phyloP scores from a whole-genome alignment of 2,329 filamentous ascomycete genomes.

The Exserohilum rostratum region DNA sequence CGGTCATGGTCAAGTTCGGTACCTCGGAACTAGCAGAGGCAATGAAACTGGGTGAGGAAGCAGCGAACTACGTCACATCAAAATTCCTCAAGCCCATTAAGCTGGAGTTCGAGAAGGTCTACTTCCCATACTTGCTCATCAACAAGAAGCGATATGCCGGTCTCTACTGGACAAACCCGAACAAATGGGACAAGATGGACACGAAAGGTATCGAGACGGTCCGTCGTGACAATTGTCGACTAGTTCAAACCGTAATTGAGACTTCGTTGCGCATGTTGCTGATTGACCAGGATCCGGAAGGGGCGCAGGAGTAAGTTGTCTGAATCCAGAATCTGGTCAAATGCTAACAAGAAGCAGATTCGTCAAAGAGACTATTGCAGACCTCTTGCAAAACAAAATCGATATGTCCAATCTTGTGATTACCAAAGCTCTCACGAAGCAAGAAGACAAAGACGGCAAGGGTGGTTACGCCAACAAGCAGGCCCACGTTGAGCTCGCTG shows the following conservation, averaged over 20 bases:
- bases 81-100: constrained; percentile 98
- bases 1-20: constrained; percentile 99
- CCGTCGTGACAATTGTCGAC: constrained; percentile 89
- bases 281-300: constrained; percentile 88
- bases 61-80: constrained; percentile 82
- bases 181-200: constrained; percentile 99
- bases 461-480: constrained; percentile 81
- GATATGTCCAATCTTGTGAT: constrained; percentile 99
- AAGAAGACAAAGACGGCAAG: constrained; percentile 43
- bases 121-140: constrained; percentile 96
- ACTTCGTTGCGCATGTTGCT: constrained; percentile 94
- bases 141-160: constrained; percentile 99
- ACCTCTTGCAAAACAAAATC: constrained; percentile 94
- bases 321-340: constrained; percentile 41
- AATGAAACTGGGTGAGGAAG: constrained; percentile 96
- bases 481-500: constrained; percentile 92
- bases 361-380: constrained; percentile 94
- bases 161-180: constrained; percentile 93
- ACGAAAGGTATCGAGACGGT: constrained; percentile 99
- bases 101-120: constrained; percentile 98
- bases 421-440: constrained; percentile 91
- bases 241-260: constrained; percentile 97
- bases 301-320: constrained; percentile 83
- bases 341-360: constrained; percentile 64
- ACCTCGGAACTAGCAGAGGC: constrained; percentile 83